Evolutionary conservation across 1,284 basidiomycete genomes (phyloP).

Genomic region (Cutaneotrichosporon sp.): DNA sequence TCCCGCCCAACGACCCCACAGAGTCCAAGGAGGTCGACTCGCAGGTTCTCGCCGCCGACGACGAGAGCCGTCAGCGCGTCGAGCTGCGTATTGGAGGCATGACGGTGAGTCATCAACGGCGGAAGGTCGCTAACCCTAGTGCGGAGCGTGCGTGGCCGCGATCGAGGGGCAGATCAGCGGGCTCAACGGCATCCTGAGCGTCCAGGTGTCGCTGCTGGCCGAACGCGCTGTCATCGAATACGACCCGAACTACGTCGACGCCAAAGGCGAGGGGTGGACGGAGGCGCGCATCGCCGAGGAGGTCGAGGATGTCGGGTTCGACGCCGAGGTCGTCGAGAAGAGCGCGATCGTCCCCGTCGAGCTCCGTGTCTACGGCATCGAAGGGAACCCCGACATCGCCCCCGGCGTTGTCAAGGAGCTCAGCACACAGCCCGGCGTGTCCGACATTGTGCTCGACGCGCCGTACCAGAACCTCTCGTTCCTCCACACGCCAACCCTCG

Average conservation of each 20-base stretch:
- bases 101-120: constrained; percentile 41
- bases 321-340: constrained; percentile 51
- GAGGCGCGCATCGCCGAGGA: constrained; percentile 73
- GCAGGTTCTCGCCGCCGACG: constrained; percentile 14
- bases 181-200: constrained; percentile 79
- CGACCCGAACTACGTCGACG: constrained; percentile 60
- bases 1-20: constrained; percentile 21
- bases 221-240: constrained; percentile 91
- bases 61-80: constrained; percentile 38
- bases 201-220: constrained; percentile 91
- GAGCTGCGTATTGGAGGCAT: constrained; percentile 53
- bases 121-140: constrained; percentile 38
- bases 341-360: constrained; percentile 45
- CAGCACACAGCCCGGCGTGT: constrained; percentile 71
- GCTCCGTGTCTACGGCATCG: constrained; percentile 47
- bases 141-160: constrained; percentile 60
- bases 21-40: constrained; percentile 19
- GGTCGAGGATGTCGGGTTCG: constrained; percentile 54
- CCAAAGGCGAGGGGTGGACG: constrained; percentile 62
- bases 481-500: constrained; percentile 70
- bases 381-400: constrained; percentile 33
- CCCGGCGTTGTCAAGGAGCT: constrained; percentile 31
- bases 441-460: constrained; percentile 69
- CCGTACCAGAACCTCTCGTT: constrained; percentile 73
- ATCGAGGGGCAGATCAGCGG: constrained; percentile 87